These are phyloP conservation scores for Cladosporium sp. DNA, from an alignment of 2,329 filamentous ascomycete species.

Conservation along the genomic window DNA sequence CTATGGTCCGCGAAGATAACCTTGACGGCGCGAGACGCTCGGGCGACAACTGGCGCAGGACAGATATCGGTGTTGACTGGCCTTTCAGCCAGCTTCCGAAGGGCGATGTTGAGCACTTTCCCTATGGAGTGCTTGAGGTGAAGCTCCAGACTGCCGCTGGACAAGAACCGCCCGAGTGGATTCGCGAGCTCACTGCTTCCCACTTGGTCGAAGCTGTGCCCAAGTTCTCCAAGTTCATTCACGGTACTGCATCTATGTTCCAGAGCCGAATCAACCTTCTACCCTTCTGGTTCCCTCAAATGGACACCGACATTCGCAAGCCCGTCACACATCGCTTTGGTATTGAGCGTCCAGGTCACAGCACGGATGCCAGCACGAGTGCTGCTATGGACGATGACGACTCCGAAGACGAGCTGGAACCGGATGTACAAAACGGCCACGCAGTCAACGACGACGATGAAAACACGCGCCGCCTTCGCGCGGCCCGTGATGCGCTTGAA, in stretches of 20 bases:
- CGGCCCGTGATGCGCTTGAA: slow-evolving; percentile 47
- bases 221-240: slow-evolving; percentile 99
- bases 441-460: slow-evolving; percentile 36
- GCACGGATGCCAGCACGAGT: slow-evolving; percentile 69
- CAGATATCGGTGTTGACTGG: slow-evolving; percentile 94
- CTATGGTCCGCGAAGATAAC: slow-evolving; percentile 94
- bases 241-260: slow-evolving; percentile 84
- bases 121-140: slow-evolving; percentile 93
- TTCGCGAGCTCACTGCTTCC: slow-evolving; percentile 84
- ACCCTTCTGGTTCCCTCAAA: slow-evolving; percentile 97
- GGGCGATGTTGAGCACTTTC: slow-evolving; percentile 84
- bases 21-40: slow-evolving; percentile 70
- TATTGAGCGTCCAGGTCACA: slow-evolving; percentile 73
- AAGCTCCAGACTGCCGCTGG: slow-evolving; percentile 96
- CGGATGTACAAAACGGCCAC: slow-evolving; percentile 51
- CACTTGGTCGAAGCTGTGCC: slow-evolving; percentile 98
- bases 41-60: slow-evolving; percentile 91
- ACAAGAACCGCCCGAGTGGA: slow-evolving; percentile 94
- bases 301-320: slow-evolving; percentile 96
- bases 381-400: slow-evolving; percentile 74
- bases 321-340: slow-evolving; percentile 84
- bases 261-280: slow-evolving; percentile 82
- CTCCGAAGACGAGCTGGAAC: slow-evolving; percentile 58
- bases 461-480: slow-evolving; percentile 44
- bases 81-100: slow-evolving; percentile 85